Evolutionary conservation across 2,329 filamentous ascomycete genomes (phyloP).

Genomic region (Talaromyces verruculosus): DNA sequence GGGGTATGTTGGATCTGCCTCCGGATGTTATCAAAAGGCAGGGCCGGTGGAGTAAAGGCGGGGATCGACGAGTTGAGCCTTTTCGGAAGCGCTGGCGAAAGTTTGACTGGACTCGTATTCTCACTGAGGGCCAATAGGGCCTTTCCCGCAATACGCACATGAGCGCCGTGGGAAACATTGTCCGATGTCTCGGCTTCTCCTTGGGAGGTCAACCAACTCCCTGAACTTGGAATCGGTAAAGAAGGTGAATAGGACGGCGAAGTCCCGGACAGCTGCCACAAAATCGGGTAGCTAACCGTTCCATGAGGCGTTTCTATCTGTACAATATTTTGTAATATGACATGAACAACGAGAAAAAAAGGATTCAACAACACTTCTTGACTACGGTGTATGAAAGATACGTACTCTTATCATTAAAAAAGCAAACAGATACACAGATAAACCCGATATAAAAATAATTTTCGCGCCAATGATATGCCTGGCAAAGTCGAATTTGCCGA

Average conservation of each 20-base stretch:
- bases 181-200: not conserved
- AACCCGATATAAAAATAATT: not conserved
- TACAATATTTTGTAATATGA: not conserved
- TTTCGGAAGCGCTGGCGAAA: conserved; percentile 86
- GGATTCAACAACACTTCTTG: not conserved
- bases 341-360: not conserved
- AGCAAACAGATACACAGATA: not conserved
- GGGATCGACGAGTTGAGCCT: conserved; percentile 65
- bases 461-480: not conserved
- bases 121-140: conserved; percentile 50
- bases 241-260: not conserved
- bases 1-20: conserved; percentile 83
- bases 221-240: not conserved
- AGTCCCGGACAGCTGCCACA: not conserved
- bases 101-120: conserved; percentile 80
- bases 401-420: no score
- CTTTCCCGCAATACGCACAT: not conserved
- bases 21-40: conserved; percentile 85
- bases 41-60: conserved; percentile 74
- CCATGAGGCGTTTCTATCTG: not conserved
- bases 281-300: not conserved
- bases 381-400: not conserved
- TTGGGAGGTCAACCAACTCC: not conserved
- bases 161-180: not conserved
- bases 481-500: not conserved